Evolutionary conservation across 768 basidiomycete genomes (phyloP), one percentile per base, ranked within the genome.

Genomic region (Coprinopsis sp.): DNA sequence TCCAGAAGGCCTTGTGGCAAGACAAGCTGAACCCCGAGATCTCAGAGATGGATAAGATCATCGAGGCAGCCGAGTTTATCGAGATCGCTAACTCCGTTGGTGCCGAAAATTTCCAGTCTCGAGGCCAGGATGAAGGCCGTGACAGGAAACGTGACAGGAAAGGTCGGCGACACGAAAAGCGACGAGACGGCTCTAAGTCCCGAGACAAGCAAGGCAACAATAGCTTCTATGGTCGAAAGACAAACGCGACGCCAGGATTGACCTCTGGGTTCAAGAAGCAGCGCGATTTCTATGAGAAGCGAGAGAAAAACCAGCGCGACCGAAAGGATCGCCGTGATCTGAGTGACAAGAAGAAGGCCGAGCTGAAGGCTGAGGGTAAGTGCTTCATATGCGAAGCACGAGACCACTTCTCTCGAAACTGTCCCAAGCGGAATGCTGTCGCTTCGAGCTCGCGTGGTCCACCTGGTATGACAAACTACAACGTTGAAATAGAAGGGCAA

Each of bases 1-100:
- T 70, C 1, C 66, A 67, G 25, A 46, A 45, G 0, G 52, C 61
- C 3, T 45, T 71, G 1, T 66, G 64, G 63, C 44, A 49, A 14
- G 51, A 65, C 2, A 45, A 58, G 4, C 47, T 69, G 0, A 61
- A 64, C 2, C 64, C 60, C 0, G 58, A 66, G 6, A 25, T 36
- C 0, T 59, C 61, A 0, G 33, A 44, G 0, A 66, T 60, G 54
- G 46, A 61, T 0, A 51, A 63, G 3, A 59, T 74, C 0, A 37
- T 62, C 0, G 40, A 49, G 0, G 57, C 51, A 0, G 69, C 70
- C 0, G 58, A 66, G 28, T 24, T 55, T 1, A 55, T 64, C 16
- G 70, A 75, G 30, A 60, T 67, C 0, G 55, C 67, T 0, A 55
- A 59, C 12, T 25, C 36, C 6, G 34, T 47, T 10, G 19, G 3